Percentiles rank a stretch among this genome's conserved stretches.
These are phyloP conservation scores for Colletotrichum godetiae DNA, from an alignment of 2,329 filamentous ascomycete genomes.

Conservation along the genomic window DNA sequence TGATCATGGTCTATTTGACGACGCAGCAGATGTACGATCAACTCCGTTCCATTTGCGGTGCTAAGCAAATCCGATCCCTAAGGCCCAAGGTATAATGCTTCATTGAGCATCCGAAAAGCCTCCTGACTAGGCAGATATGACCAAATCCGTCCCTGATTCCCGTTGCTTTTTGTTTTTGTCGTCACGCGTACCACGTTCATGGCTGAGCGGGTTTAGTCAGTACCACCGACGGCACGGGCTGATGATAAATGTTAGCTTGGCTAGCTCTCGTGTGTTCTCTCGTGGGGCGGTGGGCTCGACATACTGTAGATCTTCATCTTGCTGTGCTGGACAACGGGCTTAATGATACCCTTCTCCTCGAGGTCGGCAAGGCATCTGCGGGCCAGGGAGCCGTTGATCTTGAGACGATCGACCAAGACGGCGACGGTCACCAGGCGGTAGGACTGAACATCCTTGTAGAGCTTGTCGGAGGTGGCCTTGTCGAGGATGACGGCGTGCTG, in stretches of 20 bases:
- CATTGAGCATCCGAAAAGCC: constrained; percentile 37
- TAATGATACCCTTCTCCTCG: constrained; percentile 98
- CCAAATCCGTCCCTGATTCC: constrained; percentile 32
- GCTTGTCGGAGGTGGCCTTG: constrained; percentile 96
- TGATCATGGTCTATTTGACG: constrained; percentile 36
- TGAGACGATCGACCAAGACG: constrained; percentile 98
- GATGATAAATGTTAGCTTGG: constrained; percentile 43
- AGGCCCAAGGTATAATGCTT: constrained; percentile 36
- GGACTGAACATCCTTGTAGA: constrained; percentile 99
- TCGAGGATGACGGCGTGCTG: constrained; percentile 99
- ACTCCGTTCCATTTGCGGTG: constrained; percentile 37
- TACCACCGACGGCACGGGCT: constrained; percentile 71
- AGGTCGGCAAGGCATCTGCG: constrained; percentile 89
- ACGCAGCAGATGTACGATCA: constrained; percentile 36
- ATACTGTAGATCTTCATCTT: constrained; percentile 98
- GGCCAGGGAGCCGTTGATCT: constrained; percentile 99
- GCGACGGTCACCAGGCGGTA: constrained; percentile 99
- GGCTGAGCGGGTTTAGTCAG: constrained; percentile 50
- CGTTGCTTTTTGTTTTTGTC: constrained; percentile 31
- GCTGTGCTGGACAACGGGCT: constrained; percentile 95
- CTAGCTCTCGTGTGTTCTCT: background rate
- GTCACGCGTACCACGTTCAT: constrained; percentile 31
- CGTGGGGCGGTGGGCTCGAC: constrained; percentile 41
- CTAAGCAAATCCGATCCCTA: constrained; percentile 37
- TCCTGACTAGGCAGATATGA: constrained; percentile 37